Percentiles rank a stretch among this genome's conserved stretches.
These are phyloP conservation scores for Orobanche coerulescens DNA, from an alignment of 257 asterid species.

Conservation along the genomic window DNA sequence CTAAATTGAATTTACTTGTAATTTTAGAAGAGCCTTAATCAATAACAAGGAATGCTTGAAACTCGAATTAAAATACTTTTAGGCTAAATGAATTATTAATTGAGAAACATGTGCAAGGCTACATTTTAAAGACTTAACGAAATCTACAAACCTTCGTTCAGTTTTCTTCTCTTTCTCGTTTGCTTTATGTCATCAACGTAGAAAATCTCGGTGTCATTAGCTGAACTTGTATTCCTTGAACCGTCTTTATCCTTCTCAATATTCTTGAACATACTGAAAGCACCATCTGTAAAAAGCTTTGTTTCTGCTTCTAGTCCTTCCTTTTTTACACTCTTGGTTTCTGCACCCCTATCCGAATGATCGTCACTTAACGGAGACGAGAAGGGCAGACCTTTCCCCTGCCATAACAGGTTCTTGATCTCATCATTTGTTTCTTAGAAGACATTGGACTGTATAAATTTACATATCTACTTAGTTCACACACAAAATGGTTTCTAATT, in stretches of 20 bases:
- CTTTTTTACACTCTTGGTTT: constrained; percentile 21
- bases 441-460: not conserved
- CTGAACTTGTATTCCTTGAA: constrained; percentile 1
- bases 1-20: not conserved
- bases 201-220: constrained; percentile 17
- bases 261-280: constrained; percentile 49
- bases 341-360: constrained; percentile 13
- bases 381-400: constrained; percentile 45
- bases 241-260: constrained; percentile 23
- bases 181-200: constrained; percentile 15
- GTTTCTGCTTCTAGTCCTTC: constrained; percentile 27
- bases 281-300: constrained; percentile 34
- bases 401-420: constrained; percentile 13
- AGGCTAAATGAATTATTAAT: not conserved
- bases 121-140: not conserved
- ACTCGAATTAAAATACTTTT: too few relatives aligned
- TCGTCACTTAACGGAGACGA: constrained; percentile 27
- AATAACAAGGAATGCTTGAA: not conserved
- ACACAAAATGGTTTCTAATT: not conserved
- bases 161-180: constrained; percentile 38
- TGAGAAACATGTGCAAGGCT: not conserved
- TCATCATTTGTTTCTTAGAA: not conserved
- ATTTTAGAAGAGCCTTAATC: too few relatives aligned
- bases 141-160: constrained; percentile 34
- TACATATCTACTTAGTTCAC: not conserved